Percentiles rank a stretch among this genome's conserved stretches.
phyloP scores from a whole-genome alignment of 495 filamentous ascomycete genomes.

The Lophium mytilinum region DNA sequence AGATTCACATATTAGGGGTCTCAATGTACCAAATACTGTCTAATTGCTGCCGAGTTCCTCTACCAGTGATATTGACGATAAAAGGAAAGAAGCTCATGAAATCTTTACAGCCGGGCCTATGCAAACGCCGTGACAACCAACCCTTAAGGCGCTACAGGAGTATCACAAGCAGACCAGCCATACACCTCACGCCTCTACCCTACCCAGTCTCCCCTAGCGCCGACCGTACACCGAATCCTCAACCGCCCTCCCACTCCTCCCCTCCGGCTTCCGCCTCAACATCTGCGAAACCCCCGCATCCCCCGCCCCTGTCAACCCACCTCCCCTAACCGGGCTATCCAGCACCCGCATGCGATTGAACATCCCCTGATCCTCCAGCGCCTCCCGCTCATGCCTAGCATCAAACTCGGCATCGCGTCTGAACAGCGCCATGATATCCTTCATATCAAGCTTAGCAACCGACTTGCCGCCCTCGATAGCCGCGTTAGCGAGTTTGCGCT shows the following conservation, averaged over 20 bases:
- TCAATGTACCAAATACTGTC: too few species aligned
- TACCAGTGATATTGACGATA: too few species aligned
- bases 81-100: too few species aligned
- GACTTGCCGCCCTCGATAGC: constrained; percentile 74
- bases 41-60: too few species aligned
- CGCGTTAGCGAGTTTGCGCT: constrained; percentile 74
- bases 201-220: background rate
- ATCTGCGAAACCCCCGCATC: background rate
- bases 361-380: constrained; percentile 2
- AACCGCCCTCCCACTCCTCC: background rate
- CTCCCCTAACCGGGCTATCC: background rate
- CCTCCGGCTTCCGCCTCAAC: background rate
- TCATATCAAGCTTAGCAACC: constrained; percentile 76
- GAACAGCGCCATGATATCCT: constrained; percentile 88
- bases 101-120: too few species aligned
- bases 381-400: constrained; percentile 9
- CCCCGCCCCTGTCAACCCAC: background rate
- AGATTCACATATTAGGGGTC: too few species aligned
- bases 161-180: too few species aligned
- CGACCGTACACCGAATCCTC: constrained; percentile 10
- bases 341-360: constrained; percentile 14
- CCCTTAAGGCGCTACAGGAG: too few species aligned
- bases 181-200: too few species aligned
- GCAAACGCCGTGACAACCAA: too few species aligned
- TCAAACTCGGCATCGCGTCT: constrained; percentile 59